Base-by-base conservation (phyloP, 106 monocot species). In the Dioscorea alata region DNA sequence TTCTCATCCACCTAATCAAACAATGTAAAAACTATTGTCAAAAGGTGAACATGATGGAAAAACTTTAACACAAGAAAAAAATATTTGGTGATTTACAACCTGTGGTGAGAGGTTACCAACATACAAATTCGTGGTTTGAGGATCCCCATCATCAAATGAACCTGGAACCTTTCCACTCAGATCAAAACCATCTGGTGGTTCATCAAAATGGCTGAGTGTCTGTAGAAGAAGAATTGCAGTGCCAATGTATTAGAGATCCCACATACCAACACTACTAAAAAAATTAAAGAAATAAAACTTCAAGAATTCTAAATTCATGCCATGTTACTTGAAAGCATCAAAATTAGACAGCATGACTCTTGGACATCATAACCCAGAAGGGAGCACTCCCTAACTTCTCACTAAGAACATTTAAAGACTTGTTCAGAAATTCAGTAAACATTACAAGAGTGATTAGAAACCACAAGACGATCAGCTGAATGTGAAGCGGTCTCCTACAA, bases 81-180 rank as follows among this genome's bases (percentile, higher is more conserved):
- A 28, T 1, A 28, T 28, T 28, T 8, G 42, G 42, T 42, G 42
- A 42, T 42, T 42, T 42, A 13, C 32, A 50, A 93, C 99, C 99
- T 99, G 85, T 71, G 93, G 92, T 56, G 99, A 87, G 61, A 99
- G 90, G 68, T 99, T 99, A 33, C 99, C 99, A 78, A 99, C 99
- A 80, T 99, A 99, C 65, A 99, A 79, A 76, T 99, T 99, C 70
- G 99, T 99, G 23, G 99, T 99, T 68, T 93, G 93, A 19, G 99
- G 99, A 82, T 99, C 99, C 59, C 99, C 99, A 76, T 99, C 99
- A 76, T 99, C 99, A 88, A 99, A 99, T 81, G 99, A 99, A 15
- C 99, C 99, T 58, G 84, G 83, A 77, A 94, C 70, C 75, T 77
- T 94, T 58, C 89, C 88, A 74, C 80, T 91, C n/a, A 84, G 85